Evolutionary conservation across 2,329 filamentous ascomycete genomes (phyloP), one percentile per base, ranked within the genome.

Genomic region (Keithomyces neogunnii): DNA sequence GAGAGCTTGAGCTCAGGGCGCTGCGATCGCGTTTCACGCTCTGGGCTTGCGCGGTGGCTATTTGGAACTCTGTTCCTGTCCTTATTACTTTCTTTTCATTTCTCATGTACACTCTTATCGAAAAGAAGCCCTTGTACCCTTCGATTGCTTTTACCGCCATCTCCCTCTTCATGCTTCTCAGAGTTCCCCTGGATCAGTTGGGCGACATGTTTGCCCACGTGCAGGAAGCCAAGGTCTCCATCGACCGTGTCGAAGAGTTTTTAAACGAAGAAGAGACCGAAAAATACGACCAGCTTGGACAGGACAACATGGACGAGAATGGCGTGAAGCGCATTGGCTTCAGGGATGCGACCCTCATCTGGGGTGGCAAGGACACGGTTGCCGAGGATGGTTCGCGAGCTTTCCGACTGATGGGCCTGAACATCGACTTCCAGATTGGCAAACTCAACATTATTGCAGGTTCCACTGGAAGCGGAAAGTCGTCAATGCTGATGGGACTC

Each of bases 171-270:
- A 91, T 91, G 65, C 82, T 99, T 40, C 82, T 99, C 11, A 85
- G 93, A 46, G 88, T 96, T 49, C 93, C 93, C 4, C 75, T 99
- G 45, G 93, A 99, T 66, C 92, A 97, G 70, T 78, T 99, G 50
- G 93, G 93, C 48, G 93, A 99, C 68, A 99, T 99, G 93, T 86
- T 97, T 63, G 93, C 93, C 9, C 93, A 97, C 70, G 91, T 99
- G 3, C 90, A 96, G 71, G 93, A 99, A 69, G 89, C 91, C 29
- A 95, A 95, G 71, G 92, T 99, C 26, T 99, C 93, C 0, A 84
- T 99, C 48, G 91, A 96, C 63, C 91, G 93, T 74, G 89, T 99
- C 6, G 92, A 99, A 63, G 88, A 95, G 60, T 99, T 96, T 62
- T 70, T 99, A 42, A 84, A 79, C 52, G 93, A 99, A 65, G 90